Conservation (phyloP, 768 basidiomycete genomes). For the Antrodiella citrinella region DNA sequence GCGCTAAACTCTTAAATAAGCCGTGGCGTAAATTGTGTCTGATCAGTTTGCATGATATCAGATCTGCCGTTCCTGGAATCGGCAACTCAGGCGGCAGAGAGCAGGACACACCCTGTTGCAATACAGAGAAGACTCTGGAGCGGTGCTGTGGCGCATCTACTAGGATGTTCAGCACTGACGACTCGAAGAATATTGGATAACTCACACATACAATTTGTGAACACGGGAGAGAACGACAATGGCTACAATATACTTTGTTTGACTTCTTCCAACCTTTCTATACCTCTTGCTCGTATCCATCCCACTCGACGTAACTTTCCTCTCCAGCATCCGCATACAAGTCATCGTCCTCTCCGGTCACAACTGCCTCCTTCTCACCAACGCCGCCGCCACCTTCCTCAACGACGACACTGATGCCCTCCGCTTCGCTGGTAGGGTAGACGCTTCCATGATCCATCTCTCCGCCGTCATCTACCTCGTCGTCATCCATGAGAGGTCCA, state of each 20-base stretch:
- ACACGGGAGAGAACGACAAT: no score
- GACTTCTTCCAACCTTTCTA: no score
- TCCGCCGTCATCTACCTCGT: slow-evolving; percentile 39
- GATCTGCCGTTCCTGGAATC: no score
- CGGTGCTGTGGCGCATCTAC: no score
- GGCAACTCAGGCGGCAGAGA: no score
- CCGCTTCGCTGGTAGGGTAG: slow-evolving; percentile 28
- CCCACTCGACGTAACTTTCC: slow-evolving; percentile 37
- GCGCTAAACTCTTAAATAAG: no score
- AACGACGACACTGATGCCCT: slow-evolving; percentile 27
- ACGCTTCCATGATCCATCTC: slow-evolving; percentile 44
- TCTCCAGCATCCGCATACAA: slow-evolving; percentile 27
- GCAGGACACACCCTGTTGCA: no score
- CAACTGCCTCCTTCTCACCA: slow-evolving; percentile 18
- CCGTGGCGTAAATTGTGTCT: no score
- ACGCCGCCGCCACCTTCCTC: slow-evolving; percentile 31
- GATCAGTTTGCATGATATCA: no score
- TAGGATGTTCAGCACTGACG: no score
- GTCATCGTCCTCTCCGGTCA: slow-evolving; percentile 16
- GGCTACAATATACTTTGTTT: no score
- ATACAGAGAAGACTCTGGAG: no score
- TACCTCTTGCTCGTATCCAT: slow-evolving; percentile 70
- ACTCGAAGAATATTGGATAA: not conserved
- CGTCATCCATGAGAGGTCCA: slow-evolving; percentile 24
- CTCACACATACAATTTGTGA: not conserved